These are phyloP conservation scores for Metschnikowia gelsemii DNA, from an alignment of 805 yeast genomes.

Conservation along the genomic window DNA sequence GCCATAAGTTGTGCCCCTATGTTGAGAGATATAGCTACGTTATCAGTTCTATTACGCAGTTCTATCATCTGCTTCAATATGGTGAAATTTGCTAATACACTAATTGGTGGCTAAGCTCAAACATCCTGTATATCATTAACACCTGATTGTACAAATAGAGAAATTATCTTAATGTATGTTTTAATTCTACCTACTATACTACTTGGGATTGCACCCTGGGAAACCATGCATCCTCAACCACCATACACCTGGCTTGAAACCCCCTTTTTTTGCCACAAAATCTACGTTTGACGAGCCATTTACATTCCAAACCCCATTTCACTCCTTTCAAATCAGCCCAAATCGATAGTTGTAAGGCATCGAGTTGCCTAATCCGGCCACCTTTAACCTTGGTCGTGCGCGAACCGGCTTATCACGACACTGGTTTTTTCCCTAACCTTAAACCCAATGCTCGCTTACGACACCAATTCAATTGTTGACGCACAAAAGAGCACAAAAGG, in stretches of 20 bases:
- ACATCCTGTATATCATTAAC: constrained; percentile 1
- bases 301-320: neutral
- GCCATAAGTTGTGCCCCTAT: constrained; percentile 1
- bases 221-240: no score
- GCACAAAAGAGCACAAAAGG: no score
- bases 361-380: no score
- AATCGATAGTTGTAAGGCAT: no score
- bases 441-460: no score
- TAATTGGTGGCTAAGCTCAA: neutral
- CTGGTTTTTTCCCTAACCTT: no score
- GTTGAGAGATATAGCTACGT: neutral
- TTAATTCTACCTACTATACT: constrained; percentile 2
- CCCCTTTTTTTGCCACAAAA: no score
- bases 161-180: constrained; percentile 2
- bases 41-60: neutral
- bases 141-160: constrained; percentile 3
- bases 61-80: neutral
- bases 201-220: neutral
- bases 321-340: no score
- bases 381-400: constrained; percentile 8
- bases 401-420: constrained; percentile 6
- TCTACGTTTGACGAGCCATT: no score
- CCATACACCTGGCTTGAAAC: no score
- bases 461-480: no score
- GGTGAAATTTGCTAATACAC: constrained; percentile 1